These are phyloP conservation scores for Erythrophleum fordii DNA, from an alignment of 306 rosid species.

Conservation along the genomic window DNA sequence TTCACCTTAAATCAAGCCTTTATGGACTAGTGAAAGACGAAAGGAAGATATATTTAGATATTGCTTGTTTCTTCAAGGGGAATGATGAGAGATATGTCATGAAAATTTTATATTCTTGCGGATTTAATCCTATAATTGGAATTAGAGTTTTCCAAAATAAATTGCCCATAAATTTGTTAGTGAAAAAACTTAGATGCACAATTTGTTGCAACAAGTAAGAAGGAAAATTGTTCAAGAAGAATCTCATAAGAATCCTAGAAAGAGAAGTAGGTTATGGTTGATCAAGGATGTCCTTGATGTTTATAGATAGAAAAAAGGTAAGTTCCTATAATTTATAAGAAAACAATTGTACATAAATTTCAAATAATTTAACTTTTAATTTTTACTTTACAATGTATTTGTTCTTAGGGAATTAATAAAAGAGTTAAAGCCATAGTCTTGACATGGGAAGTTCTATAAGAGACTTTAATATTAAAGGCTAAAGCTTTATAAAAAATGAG, in stretches of 20 bases:
- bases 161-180: neutral
- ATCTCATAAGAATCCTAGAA: neutral
- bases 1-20: neutral
- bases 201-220: neutral
- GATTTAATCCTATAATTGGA: neutral
- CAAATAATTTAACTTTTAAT: neutral
- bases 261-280: neutral
- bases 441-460: neutral
- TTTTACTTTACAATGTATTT: neutral
- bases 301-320: neutral
- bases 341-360: neutral
- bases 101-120: neutral
- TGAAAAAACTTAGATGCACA: neutral
- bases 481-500: neutral
- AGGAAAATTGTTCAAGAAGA: neutral
- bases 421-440: neutral
- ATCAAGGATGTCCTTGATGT: neutral
- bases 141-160: neutral
- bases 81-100: neutral
- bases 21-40: neutral
- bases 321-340: neutral
- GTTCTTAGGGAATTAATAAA: neutral
- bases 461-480: neutral
- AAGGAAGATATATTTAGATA: neutral
- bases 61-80: neutral